Evolutionary conservation across 805 yeast species (phyloP).

Genomic region (Ogataea glucozyma): DNA sequence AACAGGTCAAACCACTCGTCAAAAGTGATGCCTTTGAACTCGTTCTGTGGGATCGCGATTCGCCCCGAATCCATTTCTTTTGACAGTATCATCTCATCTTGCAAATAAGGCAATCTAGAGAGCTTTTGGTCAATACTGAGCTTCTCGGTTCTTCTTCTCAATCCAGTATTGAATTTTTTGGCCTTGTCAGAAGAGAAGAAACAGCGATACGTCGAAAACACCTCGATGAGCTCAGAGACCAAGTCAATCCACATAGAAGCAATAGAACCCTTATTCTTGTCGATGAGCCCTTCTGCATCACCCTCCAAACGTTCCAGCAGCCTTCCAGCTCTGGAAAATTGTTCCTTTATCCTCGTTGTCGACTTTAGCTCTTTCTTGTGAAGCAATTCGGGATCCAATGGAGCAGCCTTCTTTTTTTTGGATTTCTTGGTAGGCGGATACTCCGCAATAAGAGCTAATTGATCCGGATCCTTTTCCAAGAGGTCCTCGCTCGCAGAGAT

Average conservation of each 20-base stretch:
- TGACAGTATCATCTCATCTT: conserved; percentile 51
- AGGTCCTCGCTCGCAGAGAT: conserved; percentile 22
- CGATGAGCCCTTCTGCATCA: conserved; percentile 27
- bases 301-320: conserved; percentile 48
- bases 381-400: conserved; percentile 30
- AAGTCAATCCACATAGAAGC: conserved; percentile 75
- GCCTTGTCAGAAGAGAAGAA: conserved; percentile 79
- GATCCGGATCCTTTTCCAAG: conserved; percentile 27
- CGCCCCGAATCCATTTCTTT: conserved; percentile 30
- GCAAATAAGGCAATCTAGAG: conserved; percentile 63
- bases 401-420: conserved; percentile 23
- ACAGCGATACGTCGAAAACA: conserved; percentile 72
- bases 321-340: conserved; percentile 49
- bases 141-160: conserved; percentile 60
- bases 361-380: conserved; percentile 34
- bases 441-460: conserved; percentile 36
- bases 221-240: conserved; percentile 80
- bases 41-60: conserved; percentile 46
- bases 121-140: conserved; percentile 73
- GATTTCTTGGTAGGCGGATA: conserved; percentile 28
- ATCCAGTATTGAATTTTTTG: conserved; percentile 66
- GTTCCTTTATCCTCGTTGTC: conserved; percentile 43
- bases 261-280: conserved; percentile 55
- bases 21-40: conserved; percentile 73
- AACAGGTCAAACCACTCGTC: conserved; percentile 85